A percentile compares a stretch with the other conserved stretches of the same genome.
Evolutionary conservation across 164 flowering plant species (phyloP).

Genomic region (Liquidambar formosana): DNA sequence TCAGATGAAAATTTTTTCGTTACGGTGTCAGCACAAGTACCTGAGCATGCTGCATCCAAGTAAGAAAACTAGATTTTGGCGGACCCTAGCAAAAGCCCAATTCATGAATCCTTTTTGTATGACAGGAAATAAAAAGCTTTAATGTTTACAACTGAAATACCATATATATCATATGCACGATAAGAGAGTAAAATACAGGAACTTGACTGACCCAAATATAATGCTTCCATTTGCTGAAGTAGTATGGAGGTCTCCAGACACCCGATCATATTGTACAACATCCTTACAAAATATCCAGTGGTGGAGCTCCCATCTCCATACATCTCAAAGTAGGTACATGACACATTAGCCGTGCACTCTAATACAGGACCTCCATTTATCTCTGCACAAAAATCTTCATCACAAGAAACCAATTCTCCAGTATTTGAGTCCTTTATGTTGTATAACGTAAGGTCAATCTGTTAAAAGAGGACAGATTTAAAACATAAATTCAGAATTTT

Average conservation of each 20-base stretch:
- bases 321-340: slow-evolving; percentile 55
- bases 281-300: slow-evolving; percentile 64
- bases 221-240: slow-evolving; percentile 55
- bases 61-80: too few species aligned
- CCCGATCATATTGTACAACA: slow-evolving; percentile 50
- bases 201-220: slow-evolving; percentile 51
- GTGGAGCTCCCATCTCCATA: slow-evolving; percentile 69
- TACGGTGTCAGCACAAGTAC: too few species aligned
- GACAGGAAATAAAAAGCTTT: not conserved
- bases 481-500: not conserved
- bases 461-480: slow-evolving; percentile 16
- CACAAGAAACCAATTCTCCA: slow-evolving; percentile 63
- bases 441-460: slow-evolving; percentile 77
- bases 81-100: too few species aligned
- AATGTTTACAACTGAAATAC: not conserved
- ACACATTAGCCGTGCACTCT: slow-evolving; percentile 49
- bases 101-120: not conserved
- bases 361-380: slow-evolving; percentile 40
- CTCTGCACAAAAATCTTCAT: slow-evolving; percentile 56
- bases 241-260: slow-evolving; percentile 61
- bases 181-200: not conserved
- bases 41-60: too few species aligned
- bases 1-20: too few species aligned
- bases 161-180: not conserved
- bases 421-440: slow-evolving; percentile 57